Conservation (phyloP, 139 green algal genomes). For the Mychonastes homosphaera region DNA sequence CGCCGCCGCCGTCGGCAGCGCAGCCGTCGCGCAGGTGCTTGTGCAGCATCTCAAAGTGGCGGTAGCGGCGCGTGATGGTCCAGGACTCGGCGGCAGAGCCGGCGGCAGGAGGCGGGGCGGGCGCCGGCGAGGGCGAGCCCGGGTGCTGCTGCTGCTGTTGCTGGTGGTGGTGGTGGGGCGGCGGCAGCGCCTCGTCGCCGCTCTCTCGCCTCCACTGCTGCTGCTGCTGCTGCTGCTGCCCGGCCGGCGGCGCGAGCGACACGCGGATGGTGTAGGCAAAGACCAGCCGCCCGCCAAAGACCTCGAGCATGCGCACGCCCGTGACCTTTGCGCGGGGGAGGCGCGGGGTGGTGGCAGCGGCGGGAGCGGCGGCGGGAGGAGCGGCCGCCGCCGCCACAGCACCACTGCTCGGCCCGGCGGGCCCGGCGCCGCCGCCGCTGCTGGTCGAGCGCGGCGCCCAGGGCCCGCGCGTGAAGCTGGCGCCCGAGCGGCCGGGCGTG, state of each 20-base stretch:
- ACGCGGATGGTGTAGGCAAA: too few relatives aligned
- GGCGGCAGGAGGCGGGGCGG: not conserved
- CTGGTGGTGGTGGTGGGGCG: not conserved
- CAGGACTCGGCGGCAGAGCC: not conserved
- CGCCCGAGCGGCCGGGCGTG: too few relatives aligned
- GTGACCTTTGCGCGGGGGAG: too few relatives aligned
- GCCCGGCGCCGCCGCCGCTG: too few relatives aligned
- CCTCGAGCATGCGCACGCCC: too few relatives aligned
- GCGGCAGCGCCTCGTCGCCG: not conserved
- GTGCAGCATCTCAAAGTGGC: slow-evolving; percentile 65
- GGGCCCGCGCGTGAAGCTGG: too few relatives aligned
- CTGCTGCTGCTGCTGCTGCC: not conserved
- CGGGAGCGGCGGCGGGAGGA: too few relatives aligned
- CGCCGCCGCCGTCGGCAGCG: not conserved
- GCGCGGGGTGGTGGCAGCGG: too few relatives aligned
- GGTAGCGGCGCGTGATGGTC: slow-evolving; percentile 26
- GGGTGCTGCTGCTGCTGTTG: not conserved
- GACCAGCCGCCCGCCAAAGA: too few relatives aligned
- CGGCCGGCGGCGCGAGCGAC: not conserved
- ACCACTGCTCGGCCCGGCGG: too few relatives aligned
- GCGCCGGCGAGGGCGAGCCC: not conserved
- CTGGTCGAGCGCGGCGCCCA: too few relatives aligned
- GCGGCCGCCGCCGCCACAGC: too few relatives aligned
- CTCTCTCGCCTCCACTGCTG: not conserved
- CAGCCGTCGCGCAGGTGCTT: slow-evolving; percentile 27